Base-by-base conservation (phyloP, 2,329 filamentous ascomycete species). In the Penicillium sclerotiorum region DNA sequence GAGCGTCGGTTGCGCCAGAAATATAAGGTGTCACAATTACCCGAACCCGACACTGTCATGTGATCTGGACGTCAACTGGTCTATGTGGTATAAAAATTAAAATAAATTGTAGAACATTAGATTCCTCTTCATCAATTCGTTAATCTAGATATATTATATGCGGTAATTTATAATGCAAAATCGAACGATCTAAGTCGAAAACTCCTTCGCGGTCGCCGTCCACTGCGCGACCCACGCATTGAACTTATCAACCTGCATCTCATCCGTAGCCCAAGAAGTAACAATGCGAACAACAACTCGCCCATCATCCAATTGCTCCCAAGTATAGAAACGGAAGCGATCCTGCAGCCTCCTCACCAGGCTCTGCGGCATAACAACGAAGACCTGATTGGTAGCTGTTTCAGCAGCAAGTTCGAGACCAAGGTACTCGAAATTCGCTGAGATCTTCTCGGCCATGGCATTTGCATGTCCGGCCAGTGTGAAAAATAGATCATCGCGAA, bases 321-420 rank as follows among this genome's bases (percentile, higher is more conserved):
- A 79, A 0, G 74, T 69, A 52, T 80, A 78, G 45, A 80, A 80
- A 1, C 61, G 57, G 48, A 77, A 80, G 5, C 66, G 58, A 35
- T 74, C 68, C 51, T 78, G 72, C 28, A 80, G 54, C 18, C 55
- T 58, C 2, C 67, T 59, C 18, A 78, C 68, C 28, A 79, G 41
- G 0, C 55, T 56, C 11, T 71, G 30, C 0, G 77, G 76, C 3
- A 80, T 54, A 2, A 73, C 64, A 0, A 75, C 75, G 64, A 80
- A 80, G 2, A 80, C 77, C 56, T 80, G 77, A 45, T 80, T 80
- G 8, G 77, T 80, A 60, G 79, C 73, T 1, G 77, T 79, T 17
- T 69, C 69, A 0, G 75, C 77, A 13, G 66, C 67, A 7, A 80
- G 56, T 0, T 60, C 56, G 58, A 72, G 79, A 0, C 77, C 78